Evolutionary conservation across 2,329 filamentous ascomycete species (phyloP).

Genomic region (Alternaria arborescens): DNA sequence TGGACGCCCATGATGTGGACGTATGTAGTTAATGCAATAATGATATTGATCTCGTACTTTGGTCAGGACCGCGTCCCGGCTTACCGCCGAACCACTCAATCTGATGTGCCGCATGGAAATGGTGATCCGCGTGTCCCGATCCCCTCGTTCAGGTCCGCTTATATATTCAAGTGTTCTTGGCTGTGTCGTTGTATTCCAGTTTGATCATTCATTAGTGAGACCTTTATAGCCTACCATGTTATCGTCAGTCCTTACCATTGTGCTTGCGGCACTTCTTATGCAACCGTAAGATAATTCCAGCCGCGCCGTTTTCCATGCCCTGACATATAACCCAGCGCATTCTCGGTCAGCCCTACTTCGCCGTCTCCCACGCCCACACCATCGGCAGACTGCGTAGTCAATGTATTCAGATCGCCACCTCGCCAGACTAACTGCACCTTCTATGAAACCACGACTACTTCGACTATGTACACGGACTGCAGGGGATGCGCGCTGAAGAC

Average conservation of each 20-base stretch:
- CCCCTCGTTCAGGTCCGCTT: not conserved
- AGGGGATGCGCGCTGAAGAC: constrained; percentile 35
- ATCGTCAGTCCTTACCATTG: not conserved
- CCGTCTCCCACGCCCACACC: constrained; percentile 2
- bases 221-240: not conserved
- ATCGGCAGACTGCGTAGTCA: constrained; percentile 25
- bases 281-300: not conserved
- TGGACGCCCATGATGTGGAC: constrained; percentile 10
- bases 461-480: constrained; percentile 40
- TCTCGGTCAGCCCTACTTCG: not conserved
- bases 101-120: not conserved
- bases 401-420: constrained; percentile 27
- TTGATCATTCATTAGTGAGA: not conserved
- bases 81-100: constrained; percentile 12
- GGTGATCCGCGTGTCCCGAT: not conserved
- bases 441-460: constrained; percentile 31
- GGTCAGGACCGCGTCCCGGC: not conserved
- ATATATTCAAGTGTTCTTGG: not conserved
- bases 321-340: not conserved
- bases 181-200: not conserved
- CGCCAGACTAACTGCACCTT: constrained; percentile 35
- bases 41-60: constrained; percentile 13
- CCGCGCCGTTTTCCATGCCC: not conserved
- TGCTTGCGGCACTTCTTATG: constrained; percentile 2
- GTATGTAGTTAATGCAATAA: constrained; percentile 20